Percentiles rank a stretch among this genome's conserved stretches.
phyloP scores from a whole-genome alignment of 176 grass and related monocot species.

The Phyllostachys edulis region DNA sequence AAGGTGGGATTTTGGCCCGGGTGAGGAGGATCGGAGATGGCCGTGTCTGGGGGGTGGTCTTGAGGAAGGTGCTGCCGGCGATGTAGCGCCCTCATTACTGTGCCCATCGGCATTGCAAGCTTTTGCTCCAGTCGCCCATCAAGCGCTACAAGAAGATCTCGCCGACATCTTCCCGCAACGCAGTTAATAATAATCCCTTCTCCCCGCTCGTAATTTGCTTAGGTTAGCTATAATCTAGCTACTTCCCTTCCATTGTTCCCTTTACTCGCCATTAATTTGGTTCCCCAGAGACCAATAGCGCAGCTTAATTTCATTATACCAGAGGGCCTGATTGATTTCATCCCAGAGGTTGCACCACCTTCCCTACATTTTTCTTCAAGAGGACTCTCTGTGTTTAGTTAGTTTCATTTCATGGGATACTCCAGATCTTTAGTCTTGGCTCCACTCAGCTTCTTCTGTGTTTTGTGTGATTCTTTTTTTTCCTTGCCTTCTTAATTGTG shows the following conservation, averaged over 20 bases:
- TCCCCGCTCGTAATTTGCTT: not conserved
- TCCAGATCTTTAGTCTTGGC: not conserved
- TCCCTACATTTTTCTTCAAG: not conserved
- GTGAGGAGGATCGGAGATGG: too few species aligned
- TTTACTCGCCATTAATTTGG: not conserved
- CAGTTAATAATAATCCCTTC: not conserved
- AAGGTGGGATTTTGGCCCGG: too few species aligned
- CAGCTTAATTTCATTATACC: slow-evolving; percentile 64
- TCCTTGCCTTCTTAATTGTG: not conserved
- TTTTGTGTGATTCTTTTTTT: not conserved
- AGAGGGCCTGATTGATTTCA: slow-evolving; percentile 96
- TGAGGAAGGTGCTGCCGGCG: too few species aligned
- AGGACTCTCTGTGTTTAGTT: not conserved
- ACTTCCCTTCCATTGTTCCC: not conserved
- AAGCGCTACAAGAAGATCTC: too few species aligned
- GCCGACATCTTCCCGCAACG: too few species aligned
- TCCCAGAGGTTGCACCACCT: slow-evolving; percentile 69
- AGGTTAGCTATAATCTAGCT: not conserved
- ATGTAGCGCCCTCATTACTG: too few species aligned
- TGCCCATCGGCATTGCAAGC: too few species aligned
- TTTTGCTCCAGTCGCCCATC: too few species aligned
- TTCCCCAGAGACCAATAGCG: not conserved
- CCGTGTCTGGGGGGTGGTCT: too few species aligned
- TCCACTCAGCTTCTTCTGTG: not conserved
- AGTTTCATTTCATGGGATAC: not conserved